These are phyloP conservation scores for Fulvia fulva DNA, from an alignment of 2,329 filamentous ascomycete species.

Conservation along the genomic window DNA sequence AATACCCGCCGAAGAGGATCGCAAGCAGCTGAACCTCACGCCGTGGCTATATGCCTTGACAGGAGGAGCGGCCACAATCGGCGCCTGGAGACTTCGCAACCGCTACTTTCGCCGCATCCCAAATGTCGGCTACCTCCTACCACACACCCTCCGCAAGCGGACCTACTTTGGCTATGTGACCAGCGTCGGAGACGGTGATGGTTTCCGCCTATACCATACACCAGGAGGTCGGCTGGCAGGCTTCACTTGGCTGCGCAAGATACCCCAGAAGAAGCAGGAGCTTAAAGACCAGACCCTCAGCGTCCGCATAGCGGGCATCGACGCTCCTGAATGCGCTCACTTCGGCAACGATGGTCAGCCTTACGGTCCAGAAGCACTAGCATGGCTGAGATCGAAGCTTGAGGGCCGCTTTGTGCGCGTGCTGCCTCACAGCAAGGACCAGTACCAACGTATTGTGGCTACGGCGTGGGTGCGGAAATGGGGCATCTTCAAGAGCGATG, in stretches of 20 bases:
- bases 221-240: conserved; percentile 82
- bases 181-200: conserved; percentile 92
- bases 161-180: conserved; percentile 83
- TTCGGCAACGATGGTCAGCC: conserved; percentile 88
- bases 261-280: conserved; percentile 16
- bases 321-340: conserved; percentile 89
- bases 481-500: conserved; percentile 64
- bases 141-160: conserved; percentile 67
- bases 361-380: conserved; percentile 72
- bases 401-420: conserved; percentile 70
- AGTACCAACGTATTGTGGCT: conserved; percentile 87
- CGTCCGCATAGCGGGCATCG: conserved; percentile 83
- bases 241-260: conserved; percentile 59
- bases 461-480: conserved; percentile 58
- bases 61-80: conserved; percentile 51
- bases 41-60: neutral
- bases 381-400: conserved; percentile 74
- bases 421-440: conserved; percentile 79
- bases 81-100: conserved; percentile 59
- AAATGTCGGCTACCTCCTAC: conserved; percentile 68
- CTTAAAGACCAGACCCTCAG: conserved; percentile 60
- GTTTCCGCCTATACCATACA: conserved; percentile 91
- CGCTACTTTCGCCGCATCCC: conserved; percentile 79
- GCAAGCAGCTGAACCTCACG: conserved; percentile 42
- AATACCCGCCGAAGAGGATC: conserved; percentile 1